These are phyloP conservation scores for Magnolia officinalis DNA, from an alignment of 164 flowering plant species.

Conservation along the genomic window DNA sequence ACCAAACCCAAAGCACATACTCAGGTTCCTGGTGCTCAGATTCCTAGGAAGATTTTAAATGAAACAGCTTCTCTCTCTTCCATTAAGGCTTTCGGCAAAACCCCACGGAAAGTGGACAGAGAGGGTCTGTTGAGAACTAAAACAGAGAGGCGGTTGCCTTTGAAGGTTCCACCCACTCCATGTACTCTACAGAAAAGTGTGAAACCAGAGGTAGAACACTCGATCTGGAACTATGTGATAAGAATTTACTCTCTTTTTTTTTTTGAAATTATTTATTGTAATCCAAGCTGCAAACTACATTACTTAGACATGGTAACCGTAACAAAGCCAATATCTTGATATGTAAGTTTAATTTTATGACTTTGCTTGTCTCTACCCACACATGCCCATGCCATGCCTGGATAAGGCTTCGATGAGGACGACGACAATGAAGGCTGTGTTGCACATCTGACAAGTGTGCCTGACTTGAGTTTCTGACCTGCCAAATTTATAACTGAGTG, in stretches of 20 bases:
- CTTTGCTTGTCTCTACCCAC: background rate
- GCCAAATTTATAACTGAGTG: too few relatives aligned
- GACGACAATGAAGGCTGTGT: background rate
- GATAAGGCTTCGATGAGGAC: too few relatives aligned
- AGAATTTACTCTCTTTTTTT: too few relatives aligned
- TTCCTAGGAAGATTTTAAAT: slow-evolving; percentile 12
- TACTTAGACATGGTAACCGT: background rate
- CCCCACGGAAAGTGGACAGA: slow-evolving; percentile 26
- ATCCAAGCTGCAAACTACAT: background rate
- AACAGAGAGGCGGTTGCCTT: slow-evolving; percentile 26
- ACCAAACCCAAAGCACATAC: slow-evolving; percentile 22
- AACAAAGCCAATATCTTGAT: background rate
- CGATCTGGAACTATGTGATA: too few relatives aligned
- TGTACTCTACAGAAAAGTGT: slow-evolving; percentile 13
- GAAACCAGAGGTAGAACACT: slow-evolving; percentile 33
- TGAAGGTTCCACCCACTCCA: slow-evolving; percentile 15
- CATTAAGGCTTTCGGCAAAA: slow-evolving; percentile 25
- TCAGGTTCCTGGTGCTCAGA: slow-evolving; percentile 15
- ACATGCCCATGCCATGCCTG: background rate
- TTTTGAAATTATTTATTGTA: too few relatives aligned
- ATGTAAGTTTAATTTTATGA: background rate
- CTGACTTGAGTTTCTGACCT: background rate
- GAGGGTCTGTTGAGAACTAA: slow-evolving; percentile 24
- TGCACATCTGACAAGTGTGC: background rate
- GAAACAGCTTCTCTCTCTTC: slow-evolving; percentile 15